These are phyloP conservation scores for Zygoascus biomembranicola DNA, from an alignment of 805 yeast genomes.

Conservation along the genomic window DNA sequence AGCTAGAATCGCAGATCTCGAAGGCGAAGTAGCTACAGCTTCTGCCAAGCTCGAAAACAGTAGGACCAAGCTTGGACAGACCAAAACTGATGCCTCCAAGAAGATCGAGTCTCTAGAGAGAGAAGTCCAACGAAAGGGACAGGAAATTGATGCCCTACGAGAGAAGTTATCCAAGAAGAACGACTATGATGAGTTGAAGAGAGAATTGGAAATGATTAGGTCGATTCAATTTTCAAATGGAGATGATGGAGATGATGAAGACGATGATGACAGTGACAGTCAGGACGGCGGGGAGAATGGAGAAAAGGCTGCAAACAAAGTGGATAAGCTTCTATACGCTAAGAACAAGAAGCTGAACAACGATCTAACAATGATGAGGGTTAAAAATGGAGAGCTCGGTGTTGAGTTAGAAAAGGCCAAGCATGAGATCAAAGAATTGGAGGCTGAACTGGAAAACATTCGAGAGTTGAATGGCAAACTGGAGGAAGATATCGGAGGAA, in stretches of 20 bases:
- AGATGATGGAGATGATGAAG: conserved; percentile 26
- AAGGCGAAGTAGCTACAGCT: conserved; percentile 54
- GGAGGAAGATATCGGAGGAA: conserved; percentile 62
- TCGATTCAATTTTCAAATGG: conserved; percentile 57
- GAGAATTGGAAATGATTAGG: conserved; percentile 63
- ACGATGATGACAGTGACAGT: conserved; percentile 17
- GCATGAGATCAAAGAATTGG: conserved; percentile 20
- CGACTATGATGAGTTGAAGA: conserved; percentile 76
- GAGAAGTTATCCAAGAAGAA: conserved; percentile 41
- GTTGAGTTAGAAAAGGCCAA: conserved; percentile 32
- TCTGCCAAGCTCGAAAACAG: conserved; percentile 50
- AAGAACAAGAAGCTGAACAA: conserved; percentile 67
- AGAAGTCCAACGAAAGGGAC: conserved; percentile 40
- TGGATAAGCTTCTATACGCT: conserved; percentile 37
- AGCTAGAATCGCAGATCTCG: conserved; percentile 14
- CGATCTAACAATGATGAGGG: conserved; percentile 59
- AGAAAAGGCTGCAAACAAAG: conserved; percentile 29
- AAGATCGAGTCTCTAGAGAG: conserved; percentile 34
- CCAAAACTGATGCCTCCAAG: conserved; percentile 23
- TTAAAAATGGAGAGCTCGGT: conserved; percentile 43
- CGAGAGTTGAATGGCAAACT: conserved; percentile 47
- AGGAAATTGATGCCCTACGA: conserved; percentile 45
- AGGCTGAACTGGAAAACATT: conserved; percentile 35
- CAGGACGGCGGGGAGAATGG: conserved; percentile 30
- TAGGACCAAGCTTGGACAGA: conserved; percentile 21